A percentile compares a stretch with the other conserved stretches of the same genome.
phyloP scores from a whole-genome alignment of 1,139 yeast genomes.

The Candida pseudoviswanathii region DNA sequence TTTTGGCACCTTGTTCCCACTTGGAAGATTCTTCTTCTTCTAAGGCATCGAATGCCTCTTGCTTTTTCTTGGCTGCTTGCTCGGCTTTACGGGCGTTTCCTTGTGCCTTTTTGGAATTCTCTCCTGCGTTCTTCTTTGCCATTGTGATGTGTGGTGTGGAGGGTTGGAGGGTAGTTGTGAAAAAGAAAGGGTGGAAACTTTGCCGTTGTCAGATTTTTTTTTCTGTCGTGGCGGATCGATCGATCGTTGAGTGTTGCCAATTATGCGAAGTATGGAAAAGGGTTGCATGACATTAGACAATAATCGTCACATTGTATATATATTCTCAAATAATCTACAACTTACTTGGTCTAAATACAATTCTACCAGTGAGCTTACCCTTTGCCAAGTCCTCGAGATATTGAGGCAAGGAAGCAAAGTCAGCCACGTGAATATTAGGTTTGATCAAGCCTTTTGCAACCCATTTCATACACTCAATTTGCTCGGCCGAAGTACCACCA shows the following conservation, averaged over 20 bases:
- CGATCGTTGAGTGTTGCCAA: too few species aligned
- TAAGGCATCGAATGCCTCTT: conserved; percentile 49
- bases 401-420: conserved; percentile 39
- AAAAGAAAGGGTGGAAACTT: neutral
- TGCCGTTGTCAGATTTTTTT: neutral
- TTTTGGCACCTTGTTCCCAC: conserved; percentile 78
- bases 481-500: conserved; percentile 52
- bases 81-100: conserved; percentile 77
- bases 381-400: conserved; percentile 35
- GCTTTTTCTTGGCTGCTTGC: conserved; percentile 60
- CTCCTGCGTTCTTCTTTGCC: conserved; percentile 61
- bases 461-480: conserved; percentile 48
- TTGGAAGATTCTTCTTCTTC: conserved; percentile 61
- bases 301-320: neutral
- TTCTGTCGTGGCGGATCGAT: neutral
- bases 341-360: conserved; percentile 41
- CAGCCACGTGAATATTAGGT: conserved; percentile 36
- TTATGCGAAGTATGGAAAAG: conserved; percentile 9
- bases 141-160: conserved; percentile 26
- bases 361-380: conserved; percentile 47
- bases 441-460: conserved; percentile 40
- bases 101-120: conserved; percentile 64
- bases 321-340: conserved; percentile 4
- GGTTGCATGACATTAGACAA: neutral
- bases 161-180: neutral